Evolutionary conservation across 2,329 filamentous ascomycete genomes (phyloP).

Genomic region (Curvularia sp.): DNA sequence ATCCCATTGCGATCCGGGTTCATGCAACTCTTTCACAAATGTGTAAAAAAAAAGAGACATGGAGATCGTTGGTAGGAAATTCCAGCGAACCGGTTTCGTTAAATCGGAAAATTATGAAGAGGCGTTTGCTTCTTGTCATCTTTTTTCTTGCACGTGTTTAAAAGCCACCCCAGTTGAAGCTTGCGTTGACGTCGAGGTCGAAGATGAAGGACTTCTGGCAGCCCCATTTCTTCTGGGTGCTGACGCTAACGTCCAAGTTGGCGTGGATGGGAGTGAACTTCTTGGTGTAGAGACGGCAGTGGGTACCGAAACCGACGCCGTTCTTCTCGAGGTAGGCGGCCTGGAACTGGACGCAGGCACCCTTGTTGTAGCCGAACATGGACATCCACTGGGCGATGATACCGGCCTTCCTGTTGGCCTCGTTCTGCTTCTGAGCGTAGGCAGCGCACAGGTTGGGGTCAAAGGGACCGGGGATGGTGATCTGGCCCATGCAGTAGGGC

Average conservation of each 20-base stretch:
- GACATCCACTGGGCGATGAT: slow-evolving; percentile 22
- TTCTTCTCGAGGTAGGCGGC: slow-evolving; percentile 35
- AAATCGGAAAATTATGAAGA: neutral
- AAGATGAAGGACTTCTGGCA: slow-evolving; percentile 37
- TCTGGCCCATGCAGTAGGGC: slow-evolving; percentile 36
- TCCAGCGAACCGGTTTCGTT: neutral
- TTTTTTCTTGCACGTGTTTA: neutral
- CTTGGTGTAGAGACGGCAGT: slow-evolving; percentile 40
- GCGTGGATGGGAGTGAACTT: slow-evolving; percentile 28
- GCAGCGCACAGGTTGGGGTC: slow-evolving; percentile 36
- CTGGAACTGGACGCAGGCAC: slow-evolving; percentile 36
- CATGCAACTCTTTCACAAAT: no score
- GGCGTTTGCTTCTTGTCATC: slow-evolving; percentile 1
- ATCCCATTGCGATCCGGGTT: neutral
- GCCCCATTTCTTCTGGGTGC: slow-evolving; percentile 24
- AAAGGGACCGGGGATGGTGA: slow-evolving; percentile 38
- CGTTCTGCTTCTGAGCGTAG: slow-evolving; percentile 36
- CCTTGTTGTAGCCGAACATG: slow-evolving; percentile 31
- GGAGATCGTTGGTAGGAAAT: no score
- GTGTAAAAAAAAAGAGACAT: no score
- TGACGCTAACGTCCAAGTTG: slow-evolving; percentile 29
- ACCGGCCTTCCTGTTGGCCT: slow-evolving; percentile 28
- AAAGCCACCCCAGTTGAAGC: slow-evolving; percentile 30
- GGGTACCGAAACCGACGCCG: slow-evolving; percentile 33
- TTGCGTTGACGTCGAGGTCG: slow-evolving; percentile 32